Evolutionary conservation across 1,284 basidiomycete species (phyloP), one percentile per base, ranked within the genome.

Genomic region (Melanopsichium pennsylvanicum): DNA sequence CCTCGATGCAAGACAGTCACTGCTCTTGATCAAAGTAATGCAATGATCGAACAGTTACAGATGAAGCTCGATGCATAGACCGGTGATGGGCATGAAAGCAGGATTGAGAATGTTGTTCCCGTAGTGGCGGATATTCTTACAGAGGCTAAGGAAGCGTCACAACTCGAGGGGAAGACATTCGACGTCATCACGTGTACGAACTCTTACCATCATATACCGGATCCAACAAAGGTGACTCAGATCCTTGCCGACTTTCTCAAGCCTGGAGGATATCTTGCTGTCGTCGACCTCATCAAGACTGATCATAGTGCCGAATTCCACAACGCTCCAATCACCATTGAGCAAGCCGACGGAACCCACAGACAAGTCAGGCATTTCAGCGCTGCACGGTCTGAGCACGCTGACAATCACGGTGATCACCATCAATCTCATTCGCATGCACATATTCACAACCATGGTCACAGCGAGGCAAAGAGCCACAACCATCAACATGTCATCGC

Each of bases 141-240:
- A 11, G 39, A 29, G 27, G 27, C n/a, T n/a, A 31, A 5, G 34
- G 8, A 6, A 7, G 19, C 0, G 16, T 31, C 4, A 33, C 22
- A 3, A 13, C 42, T 66, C 15, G 26, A 57, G 13, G 48, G 52
- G 0, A 49, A 46, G 40, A 37, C 33, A 25, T 64, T 66, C 18
- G 68, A 70, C 27, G 55, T 70, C 16, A 51, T 70, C 37, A 58
- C 62, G 3, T 70, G 68, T 55, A 70, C 68, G 7, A 70, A 62
- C 19, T 25, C 58, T n/a, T 70, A 54, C 46, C 68, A 70, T 29
- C 68, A 70, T 44, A 45, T 70, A 7, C 52, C 50, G 29, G 68
- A 66, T 32, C 68, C 68, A 2, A 44, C 33, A 4, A 40, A 41
- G 26, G 47, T 62, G 11, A 56, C 68, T 7, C 46, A 56, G 42